phyloP scores from a whole-genome alignment of 2,329 filamentous ascomycete species.

The Aspergillus glaucus region DNA sequence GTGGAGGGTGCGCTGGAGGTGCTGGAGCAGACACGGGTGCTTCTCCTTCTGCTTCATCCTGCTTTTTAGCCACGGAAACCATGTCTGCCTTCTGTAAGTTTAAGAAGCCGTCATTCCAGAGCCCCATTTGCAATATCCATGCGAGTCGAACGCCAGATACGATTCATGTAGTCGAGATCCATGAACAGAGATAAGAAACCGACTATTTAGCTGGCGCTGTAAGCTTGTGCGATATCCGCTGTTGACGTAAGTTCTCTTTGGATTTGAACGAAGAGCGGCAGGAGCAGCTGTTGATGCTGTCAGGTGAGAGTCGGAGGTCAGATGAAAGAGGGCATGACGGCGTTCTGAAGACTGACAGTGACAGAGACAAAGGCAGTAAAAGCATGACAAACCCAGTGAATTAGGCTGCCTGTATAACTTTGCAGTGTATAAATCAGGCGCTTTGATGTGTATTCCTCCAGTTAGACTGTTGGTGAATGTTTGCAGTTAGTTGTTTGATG shows the following conservation, averaged over 20 bases:
- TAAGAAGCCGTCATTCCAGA: not conserved
- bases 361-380: not conserved
- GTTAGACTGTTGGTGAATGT: not conserved
- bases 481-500: not conserved
- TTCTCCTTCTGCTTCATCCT: not conserved
- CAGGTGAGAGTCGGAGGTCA: constrained; percentile 1
- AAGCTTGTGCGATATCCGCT: not conserved
- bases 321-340: not conserved
- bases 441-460: not conserved
- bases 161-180: not conserved
- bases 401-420: too few species aligned
- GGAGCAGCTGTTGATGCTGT: not conserved
- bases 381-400: too few species aligned
- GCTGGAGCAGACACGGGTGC: not conserved
- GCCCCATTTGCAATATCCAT: not conserved
- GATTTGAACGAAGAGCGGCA: not conserved
- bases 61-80: not conserved
- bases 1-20: constrained; percentile 1
- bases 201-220: not conserved
- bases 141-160: not conserved
- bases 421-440: too few species aligned
- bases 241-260: not conserved
- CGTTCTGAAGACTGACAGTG: not conserved
- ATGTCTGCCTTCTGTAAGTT: not conserved
- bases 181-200: not conserved